Evolutionary conservation across 805 yeast species (phyloP), one percentile per base, ranked within the genome.

Genomic region (Lipomyces mesembrius): DNA sequence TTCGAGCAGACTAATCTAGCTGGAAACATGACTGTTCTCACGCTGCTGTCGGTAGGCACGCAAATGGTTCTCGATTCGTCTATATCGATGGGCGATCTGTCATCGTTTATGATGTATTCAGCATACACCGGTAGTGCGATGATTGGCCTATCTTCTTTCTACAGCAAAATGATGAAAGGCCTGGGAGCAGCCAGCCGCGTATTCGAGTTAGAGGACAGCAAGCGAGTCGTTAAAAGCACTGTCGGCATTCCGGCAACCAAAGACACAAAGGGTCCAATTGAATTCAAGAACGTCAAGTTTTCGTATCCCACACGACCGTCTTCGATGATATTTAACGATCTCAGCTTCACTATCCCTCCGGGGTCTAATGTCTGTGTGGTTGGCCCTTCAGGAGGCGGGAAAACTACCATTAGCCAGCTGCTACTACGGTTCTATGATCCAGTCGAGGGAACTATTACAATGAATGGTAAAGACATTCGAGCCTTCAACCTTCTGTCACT

Each of bases 331-430:
- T 92, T 94, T 77, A 72, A 80, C 1, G 79, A 83, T 27, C 78
- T 93, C 64, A 81, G 85, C 70, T 80, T 94, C 63, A 81, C 79
- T 1, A 87, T 94, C 55, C 76, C 81, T 12, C 86, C 90, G 39
- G 98, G 98, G 14, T 92, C 91, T 71, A 94, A 93, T 73, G 87
- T 93, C 11, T 93, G 97, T 76, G 86, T 94, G 65, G 98, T 93
- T 8, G 98, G 98, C 1, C 97, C 97, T 20, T 89, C 96, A 39
- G 98, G 98, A 0, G 90, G 96, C 67, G 98, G 98, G 32, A 94
- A 94, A 76, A 90, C 97, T 17, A 93, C 98, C 0, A 85, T 94
- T 2, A 83, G 92, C 6, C 91, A 63, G 62, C 80, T 94, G 62
- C 79, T 94, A 59, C 79, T 93, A 71, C 82, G 98, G 67, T 91